Percentiles rank a stretch among this genome's conserved stretches.
These are phyloP conservation scores for Cavenderia fasciculata DNA, from an alignment of 78 protist species.

Conservation along the genomic window DNA sequence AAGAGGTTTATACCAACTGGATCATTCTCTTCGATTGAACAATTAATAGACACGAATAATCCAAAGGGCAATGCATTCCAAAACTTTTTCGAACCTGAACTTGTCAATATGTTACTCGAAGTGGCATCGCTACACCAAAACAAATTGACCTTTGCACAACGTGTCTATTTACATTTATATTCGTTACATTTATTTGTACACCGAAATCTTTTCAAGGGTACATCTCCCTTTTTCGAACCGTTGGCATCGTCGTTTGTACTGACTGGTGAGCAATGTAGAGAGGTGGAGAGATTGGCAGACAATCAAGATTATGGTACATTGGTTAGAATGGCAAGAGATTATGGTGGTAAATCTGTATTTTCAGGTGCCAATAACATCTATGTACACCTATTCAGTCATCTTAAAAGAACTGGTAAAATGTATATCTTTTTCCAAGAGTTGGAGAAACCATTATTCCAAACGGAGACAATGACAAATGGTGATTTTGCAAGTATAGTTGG, in stretches of 20 bases:
- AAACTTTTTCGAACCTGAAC: not conserved
- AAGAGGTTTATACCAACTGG: not conserved
- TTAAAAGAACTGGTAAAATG: not conserved
- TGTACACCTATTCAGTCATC: not conserved
- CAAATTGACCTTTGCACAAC: not conserved
- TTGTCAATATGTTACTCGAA: not conserved
- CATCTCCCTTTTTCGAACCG: not conserved
- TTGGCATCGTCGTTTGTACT: not conserved
- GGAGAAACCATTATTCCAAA: not conserved
- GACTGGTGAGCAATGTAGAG: not conserved
- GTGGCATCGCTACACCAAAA: not conserved
- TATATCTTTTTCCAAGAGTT: not conserved
- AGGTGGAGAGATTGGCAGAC: not conserved
- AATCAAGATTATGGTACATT: not conserved
- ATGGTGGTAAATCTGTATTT: too few species aligned
- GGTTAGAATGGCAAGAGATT: too few species aligned
- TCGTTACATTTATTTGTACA: not conserved
- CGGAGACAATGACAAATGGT: too few species aligned
- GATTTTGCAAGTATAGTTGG: not conserved
- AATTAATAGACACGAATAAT: not conserved
- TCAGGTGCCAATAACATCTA: too few species aligned
- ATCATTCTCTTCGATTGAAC: not conserved
- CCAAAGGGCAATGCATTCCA: not conserved
- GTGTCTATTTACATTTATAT: not conserved
- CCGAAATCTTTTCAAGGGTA: not conserved